These are phyloP conservation scores for Mucor velutinosus DNA, from an alignment of 371 early-diverging fungal species.

Conservation along the genomic window DNA sequence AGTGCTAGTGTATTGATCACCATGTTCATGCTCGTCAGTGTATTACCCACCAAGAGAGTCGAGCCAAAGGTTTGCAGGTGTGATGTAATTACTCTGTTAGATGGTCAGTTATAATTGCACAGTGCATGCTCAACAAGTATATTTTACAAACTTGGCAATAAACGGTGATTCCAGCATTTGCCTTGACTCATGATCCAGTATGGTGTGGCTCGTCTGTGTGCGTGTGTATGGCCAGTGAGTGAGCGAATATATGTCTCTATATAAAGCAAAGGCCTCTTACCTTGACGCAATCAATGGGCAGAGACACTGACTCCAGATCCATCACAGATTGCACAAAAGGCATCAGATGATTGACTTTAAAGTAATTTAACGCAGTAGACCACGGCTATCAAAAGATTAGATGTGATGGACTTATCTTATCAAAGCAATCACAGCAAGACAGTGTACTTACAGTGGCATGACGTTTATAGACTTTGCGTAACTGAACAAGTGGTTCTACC, in stretches of 20 bases:
- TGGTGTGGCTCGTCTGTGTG: conserved; percentile 52
- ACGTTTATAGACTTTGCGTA: conserved; percentile 32
- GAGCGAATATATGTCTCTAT: no score
- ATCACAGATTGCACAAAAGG: conserved; percentile 63
- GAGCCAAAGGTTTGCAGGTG: conserved; percentile 62
- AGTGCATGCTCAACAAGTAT: neutral
- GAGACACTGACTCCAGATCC: conserved; percentile 62
- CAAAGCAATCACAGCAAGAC: neutral
- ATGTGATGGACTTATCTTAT: neutral
- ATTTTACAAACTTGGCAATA: conserved; percentile 47
- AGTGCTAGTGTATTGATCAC: conserved; percentile 63
- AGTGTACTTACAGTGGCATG: conserved; percentile 26
- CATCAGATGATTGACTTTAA: conserved; percentile 44
- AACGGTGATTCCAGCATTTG: conserved; percentile 59
- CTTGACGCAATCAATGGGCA: conserved; percentile 59
- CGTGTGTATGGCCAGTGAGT: neutral
- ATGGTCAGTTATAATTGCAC: conserved; percentile 9
- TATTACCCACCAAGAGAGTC: conserved; percentile 56
- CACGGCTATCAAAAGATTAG: conserved; percentile 36
- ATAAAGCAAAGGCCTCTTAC: conserved; percentile 17
- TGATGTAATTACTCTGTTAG: conserved; percentile 54
- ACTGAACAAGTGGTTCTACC: conserved; percentile 40
- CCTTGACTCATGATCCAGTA: conserved; percentile 53
- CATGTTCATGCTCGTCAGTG: conserved; percentile 62
- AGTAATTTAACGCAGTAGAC: conserved; percentile 47